Percentiles rank a stretch among this genome's conserved stretches.
These are phyloP conservation scores for Telopea speciosissima DNA, from an alignment of 177 flowering plant species.

Conservation along the genomic window DNA sequence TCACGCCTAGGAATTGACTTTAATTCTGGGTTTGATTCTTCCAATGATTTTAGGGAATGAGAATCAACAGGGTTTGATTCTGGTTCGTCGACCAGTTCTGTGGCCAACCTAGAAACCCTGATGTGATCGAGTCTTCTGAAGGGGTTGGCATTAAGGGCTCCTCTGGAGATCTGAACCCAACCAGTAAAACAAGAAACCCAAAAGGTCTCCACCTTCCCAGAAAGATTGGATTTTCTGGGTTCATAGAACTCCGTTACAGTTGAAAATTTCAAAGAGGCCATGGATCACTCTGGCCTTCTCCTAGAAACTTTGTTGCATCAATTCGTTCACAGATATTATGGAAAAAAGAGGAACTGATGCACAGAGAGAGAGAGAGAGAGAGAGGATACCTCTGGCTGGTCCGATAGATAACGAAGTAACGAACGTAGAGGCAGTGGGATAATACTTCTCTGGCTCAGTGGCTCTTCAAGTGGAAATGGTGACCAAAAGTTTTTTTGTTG, in stretches of 20 bases:
- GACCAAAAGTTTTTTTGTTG: too few relatives aligned
- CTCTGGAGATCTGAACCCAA: constrained; percentile 21
- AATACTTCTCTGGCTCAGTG: too few relatives aligned
- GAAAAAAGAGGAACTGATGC: not conserved
- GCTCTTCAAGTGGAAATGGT: too few relatives aligned
- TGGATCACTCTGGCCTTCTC: constrained; percentile 16
- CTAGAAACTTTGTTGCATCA: not conserved
- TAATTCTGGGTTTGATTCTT: not conserved
- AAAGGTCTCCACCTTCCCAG: constrained; percentile 14
- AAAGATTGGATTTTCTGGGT: constrained; percentile 23
- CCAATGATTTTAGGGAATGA: not conserved
- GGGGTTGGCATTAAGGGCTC: constrained; percentile 14
- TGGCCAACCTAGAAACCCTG: constrained; percentile 21
- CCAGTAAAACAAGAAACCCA: constrained; percentile 20
- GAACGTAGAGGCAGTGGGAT: too few relatives aligned
- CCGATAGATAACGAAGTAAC: too few relatives aligned
- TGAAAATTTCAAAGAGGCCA: constrained; percentile 48
- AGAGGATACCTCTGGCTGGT: too few relatives aligned
- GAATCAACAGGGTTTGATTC: constrained; percentile 9
- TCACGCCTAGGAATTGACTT: not conserved
- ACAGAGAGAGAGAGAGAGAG: not conserved
- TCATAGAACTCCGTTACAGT: constrained; percentile 29
- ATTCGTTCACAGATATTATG: not conserved
- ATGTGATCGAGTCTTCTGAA: constrained; percentile 19
- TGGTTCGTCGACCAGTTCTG: constrained; percentile 16